Percentiles rank a stretch among this genome's conserved stretches.
Evolutionary conservation across 768 basidiomycete genomes (phyloP).

Genomic region (Amanita pseudoporphyria): DNA sequence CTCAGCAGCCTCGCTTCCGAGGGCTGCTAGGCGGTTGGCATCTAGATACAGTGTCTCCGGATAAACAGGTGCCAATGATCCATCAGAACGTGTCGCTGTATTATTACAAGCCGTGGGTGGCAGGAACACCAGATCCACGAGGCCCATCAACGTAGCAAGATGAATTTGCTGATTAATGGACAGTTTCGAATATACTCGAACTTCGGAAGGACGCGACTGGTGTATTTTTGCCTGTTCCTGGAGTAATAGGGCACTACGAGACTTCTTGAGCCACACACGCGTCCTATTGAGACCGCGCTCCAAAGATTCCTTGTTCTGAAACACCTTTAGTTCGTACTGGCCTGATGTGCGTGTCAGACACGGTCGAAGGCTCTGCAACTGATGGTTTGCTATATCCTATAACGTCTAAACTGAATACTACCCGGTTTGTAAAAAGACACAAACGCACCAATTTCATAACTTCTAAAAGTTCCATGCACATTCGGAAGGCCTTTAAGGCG

Average conservation of each 20-base stretch:
- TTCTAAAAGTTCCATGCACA: constrained; percentile 87
- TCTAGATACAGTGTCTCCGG: constrained; percentile 83
- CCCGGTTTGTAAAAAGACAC: constrained; percentile 12
- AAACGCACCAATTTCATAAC: constrained; percentile 86
- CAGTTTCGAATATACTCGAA: constrained; percentile 34
- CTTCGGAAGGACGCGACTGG: constrained; percentile 30
- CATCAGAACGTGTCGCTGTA: constrained; percentile 22
- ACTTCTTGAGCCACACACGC: constrained; percentile 53
- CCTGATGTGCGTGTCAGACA: constrained; percentile 75
- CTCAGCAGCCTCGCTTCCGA: constrained; percentile 69
- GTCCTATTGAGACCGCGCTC: constrained; percentile 42
- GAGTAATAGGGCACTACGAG: constrained; percentile 35
- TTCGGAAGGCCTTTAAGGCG: constrained; percentile 63
- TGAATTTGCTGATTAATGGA: constrained; percentile 47
- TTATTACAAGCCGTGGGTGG: constrained; percentile 27
- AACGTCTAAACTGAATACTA: constrained; percentile 13
- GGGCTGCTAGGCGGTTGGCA: constrained; percentile 51
- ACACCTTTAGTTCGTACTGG: constrained; percentile 70
- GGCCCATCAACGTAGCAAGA: constrained; percentile 44
- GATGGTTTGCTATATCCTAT: constrained; percentile 95
- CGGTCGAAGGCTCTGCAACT: constrained; percentile 87
- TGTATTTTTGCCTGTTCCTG: constrained; percentile 32
- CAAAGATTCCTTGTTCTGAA: constrained; percentile 47
- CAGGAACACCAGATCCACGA: constrained; percentile 59
- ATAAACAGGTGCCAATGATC: constrained; percentile 21